Evolutionary conservation across 2,329 filamentous ascomycete genomes (phyloP), one percentile per base, ranked within the genome.

Genomic region (Sporothrix globosa): DNA sequence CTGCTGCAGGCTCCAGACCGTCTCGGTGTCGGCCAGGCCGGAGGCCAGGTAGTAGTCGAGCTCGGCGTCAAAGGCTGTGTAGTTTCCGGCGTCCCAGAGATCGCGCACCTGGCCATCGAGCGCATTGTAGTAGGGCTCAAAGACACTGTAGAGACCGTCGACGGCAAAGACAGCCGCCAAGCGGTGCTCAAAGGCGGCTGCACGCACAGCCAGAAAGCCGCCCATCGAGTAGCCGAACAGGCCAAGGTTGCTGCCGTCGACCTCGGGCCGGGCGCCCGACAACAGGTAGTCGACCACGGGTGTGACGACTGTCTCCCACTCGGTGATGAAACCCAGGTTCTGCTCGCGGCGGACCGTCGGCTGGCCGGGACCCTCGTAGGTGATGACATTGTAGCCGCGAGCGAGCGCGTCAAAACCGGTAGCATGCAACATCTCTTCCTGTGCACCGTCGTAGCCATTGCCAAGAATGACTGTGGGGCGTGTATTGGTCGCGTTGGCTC

Each of bases 361-460:
- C 72, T 85, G 83, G 0, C 83, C 83, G 0, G 83, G 83, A 0
- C 83, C 83, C 60, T 85, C 83, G 72, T 82, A 85, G 0, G 80
- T 80, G 11, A 84, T 77, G 41, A 78, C 77, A 68, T 84, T 83
- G 73, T 77, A 82, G 2, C 83, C 83, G 0, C 82, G 78, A 24
- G 78, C 77, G 1, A 83, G 71, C 0, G 78, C 79, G 0, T 79
- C 72, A 14, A 75, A 74, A 11, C 78, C 81, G 27, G 79, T 74
- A 2, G 74, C 61, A 68, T 84, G 82, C 69, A 80, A 80, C 21
- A 80, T 76, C 14, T 84, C 82, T 68, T 84, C 83, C 73, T 83
- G 81, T 0, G 79, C 73, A 4, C 77, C 81, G 70, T 85, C 83
- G 63, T 79, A 83, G 3, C 83, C 82, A 48, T 78, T 81, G 13